Evolutionary conservation across 2,329 filamentous ascomycete species (phyloP), one percentile per base, ranked within the genome.

Genomic region (Cercospora berteroae): DNA sequence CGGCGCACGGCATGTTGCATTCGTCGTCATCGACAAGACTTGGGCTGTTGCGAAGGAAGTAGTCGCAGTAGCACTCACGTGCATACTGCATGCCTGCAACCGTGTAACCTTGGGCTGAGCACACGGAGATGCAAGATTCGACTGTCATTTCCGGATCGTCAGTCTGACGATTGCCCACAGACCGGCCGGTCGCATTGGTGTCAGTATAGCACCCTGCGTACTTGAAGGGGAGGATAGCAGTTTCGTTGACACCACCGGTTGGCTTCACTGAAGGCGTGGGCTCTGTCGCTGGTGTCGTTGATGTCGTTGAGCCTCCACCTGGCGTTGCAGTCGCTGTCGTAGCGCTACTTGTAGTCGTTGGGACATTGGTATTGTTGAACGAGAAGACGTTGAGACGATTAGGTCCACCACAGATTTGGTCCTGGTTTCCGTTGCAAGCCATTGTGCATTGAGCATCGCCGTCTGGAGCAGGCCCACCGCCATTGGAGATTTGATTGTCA

Each of bases 1-100:
- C 76, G 9, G 64, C 60, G 58, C 77, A 79, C 5, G 67, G 59
- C 74, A 75, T 77, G 36, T 70, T 74, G 67, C 77, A 79, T 7
- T 76, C 67, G 8, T 63, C 56, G 39, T 74, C 68, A 10, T 65
- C 63, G 58, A 71, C 20, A 63, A 64, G 9, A 63, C 68, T 63
- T 65, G 77, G 69, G 23, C 70, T 72, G 20, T 71, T 72, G 50
- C 67, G 72, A 6, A 79, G 48, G 6, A 64, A 64, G 60, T 77
- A 73, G 16, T 75, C 77, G 64, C 77, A 79, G 70, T 70, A 79
- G 68, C 77, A 79, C 60, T 78, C 70, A 16, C 64, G 67, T 0
- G 71, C 71, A 50, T 73, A 78, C 55, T 79, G 74, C 39, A 77
- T 68, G 18, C 77, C 78, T 20, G 77, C 77, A 33, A 79, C 74